Evolutionary conservation across 1,139 yeast genomes (phyloP).

Genomic region (Fermentozyma sake): DNA sequence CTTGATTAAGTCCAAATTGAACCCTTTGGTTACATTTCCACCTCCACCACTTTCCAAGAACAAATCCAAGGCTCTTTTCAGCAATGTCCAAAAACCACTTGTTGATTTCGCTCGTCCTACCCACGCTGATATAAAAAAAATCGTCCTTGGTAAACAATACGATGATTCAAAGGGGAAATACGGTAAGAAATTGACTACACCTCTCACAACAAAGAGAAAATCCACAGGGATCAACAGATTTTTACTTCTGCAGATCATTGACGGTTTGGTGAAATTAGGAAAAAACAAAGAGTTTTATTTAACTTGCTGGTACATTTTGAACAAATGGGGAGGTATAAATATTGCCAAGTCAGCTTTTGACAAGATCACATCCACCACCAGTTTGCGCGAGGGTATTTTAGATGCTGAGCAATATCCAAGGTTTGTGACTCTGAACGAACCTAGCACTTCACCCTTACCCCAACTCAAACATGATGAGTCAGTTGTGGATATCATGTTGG

Average conservation of each 20-base stretch:
- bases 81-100: constrained; percentile 22
- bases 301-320: constrained; percentile 27
- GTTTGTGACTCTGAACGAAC: constrained; percentile 1
- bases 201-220: constrained; percentile 2
- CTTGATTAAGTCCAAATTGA: constrained; percentile 11
- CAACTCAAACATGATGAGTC: constrained; percentile 6
- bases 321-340: constrained; percentile 32
- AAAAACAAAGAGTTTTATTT: constrained; percentile 25
- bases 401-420: constrained; percentile 7
- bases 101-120: constrained; percentile 31
- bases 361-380: too few relatives aligned
- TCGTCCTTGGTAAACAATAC: constrained; percentile 13
- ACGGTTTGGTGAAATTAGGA: constrained; percentile 31
- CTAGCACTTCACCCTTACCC: too few relatives aligned
- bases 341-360: constrained; percentile 6
- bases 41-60: constrained; percentile 24
- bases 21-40: constrained; percentile 31
- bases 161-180: constrained; percentile 18
- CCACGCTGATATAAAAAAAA: constrained; percentile 14
- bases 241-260: constrained; percentile 26
- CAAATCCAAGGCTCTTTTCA: constrained; percentile 20
- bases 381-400: constrained; percentile 4
- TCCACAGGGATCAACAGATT: constrained; percentile 25
- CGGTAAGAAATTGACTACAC: constrained; percentile 15
- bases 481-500: constrained; percentile 21